Base-by-base conservation (phyloP, 2,329 filamentous ascomycete genomes). In the Sporothrix protearum region DNA sequence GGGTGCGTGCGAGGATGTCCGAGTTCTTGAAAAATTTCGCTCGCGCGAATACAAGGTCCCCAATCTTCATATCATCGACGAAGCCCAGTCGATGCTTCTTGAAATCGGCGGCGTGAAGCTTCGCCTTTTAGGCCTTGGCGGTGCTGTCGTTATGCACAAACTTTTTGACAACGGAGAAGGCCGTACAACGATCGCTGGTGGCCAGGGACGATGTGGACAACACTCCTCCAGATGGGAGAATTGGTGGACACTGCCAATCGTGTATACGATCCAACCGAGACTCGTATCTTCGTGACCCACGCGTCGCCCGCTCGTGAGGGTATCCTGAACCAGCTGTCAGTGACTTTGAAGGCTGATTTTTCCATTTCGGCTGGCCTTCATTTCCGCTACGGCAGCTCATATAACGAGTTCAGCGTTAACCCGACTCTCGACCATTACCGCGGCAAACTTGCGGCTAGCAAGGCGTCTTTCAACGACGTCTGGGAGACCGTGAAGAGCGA, bases 201-300 rank as follows among this genome's bases (percentile, higher is more conserved):
- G 96, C 25, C 96, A 99, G 81, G 96, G 74, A 99, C 96, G 61
- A 99, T 99, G 96, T 99, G 96, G 96, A 99, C 96, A 8, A 99
- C 96, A 7, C 85, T 99, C 39, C 83, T 99, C 75, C 96, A 99
- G 82, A 99, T 99, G 92, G 96, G 96, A 69, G 96, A 99, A 83
- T 86, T 99, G 67, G 93, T 99, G 70, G 96, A 99, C 80, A 99
- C 96, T 3, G 96, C 96, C 22, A 97, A 97, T 81, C 93, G 96
- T 77, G 96, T 99, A 73, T 99, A 98, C 82, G 96, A 99, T 79
- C 96, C 96, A 1, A 97, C 95, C 73, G 96, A 99, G 82, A 99
- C 96, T 47, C 93, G 96, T 72, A 87, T 99, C 75, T 97, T 99
- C 80, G 89, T 99, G 78, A 99, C 96, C 3, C 96, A 99, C 78